Evolutionary conservation across 257 asterid species (phyloP), one percentile per base, ranked within the genome.

Genomic region (Catharanthus roseus): DNA sequence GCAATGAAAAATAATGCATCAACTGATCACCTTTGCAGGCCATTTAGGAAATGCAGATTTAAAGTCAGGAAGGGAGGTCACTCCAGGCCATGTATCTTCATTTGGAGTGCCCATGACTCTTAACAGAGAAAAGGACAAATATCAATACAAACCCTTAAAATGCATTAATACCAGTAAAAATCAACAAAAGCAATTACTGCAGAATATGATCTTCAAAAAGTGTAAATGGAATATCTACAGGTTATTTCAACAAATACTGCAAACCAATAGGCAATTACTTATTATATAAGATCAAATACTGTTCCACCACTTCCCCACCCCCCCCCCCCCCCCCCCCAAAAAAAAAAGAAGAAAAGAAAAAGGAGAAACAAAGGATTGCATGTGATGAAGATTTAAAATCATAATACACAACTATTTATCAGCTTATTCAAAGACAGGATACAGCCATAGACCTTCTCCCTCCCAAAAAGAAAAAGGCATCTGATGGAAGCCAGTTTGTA

Each of bases 71-170:
- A 91, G 89, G 74, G 97, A 86, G 47, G 96, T 88, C 79, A 93
- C 96, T 71, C 99, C 97, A 53, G 96, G 95, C 99, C 97, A 93
- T 33, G 85, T 84, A 71, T 83, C 95, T 82, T 93, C 99, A 69
- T 85, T 89, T n/a, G 99, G 99, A 78, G 99, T 93, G 58, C 99
- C 99, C 96, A 88, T 79, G 71, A 85, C 73, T 76, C 99, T 93
- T 81, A 77, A 78, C 68, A 68, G 33, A 76, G 72, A 57, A 47
- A 67, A 69, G 69, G 44, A 72, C 51, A 18, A 66, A 63, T 24
- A 75, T 36, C 70, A 73, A 65, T 29, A 24, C 42, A 44, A 58
- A 31, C 56, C 41, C 15, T 23, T 24, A 10, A 50, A 67, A 69
- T 24, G 50, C 70, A 58, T 54, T 31, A 67, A 45, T 7, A 10